These are phyloP conservation scores for Colletotrichum liriopes DNA, from an alignment of 2,329 filamentous ascomycete genomes.

Conservation along the genomic window DNA sequence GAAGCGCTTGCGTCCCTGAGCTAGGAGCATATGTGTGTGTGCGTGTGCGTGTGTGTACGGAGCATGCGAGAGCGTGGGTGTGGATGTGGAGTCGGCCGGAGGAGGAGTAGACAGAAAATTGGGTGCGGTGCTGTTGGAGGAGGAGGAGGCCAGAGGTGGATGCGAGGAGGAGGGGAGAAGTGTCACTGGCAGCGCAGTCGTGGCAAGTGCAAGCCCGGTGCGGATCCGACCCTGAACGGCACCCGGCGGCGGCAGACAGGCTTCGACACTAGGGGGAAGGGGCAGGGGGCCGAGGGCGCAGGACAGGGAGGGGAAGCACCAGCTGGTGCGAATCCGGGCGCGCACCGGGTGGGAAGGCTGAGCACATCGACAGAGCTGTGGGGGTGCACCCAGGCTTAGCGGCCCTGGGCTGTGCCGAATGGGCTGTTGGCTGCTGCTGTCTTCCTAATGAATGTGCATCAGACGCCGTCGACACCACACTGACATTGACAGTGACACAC, in stretches of 20 bases:
- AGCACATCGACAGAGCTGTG: not conserved
- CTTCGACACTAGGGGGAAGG: not conserved
- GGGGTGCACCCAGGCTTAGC: conserved; percentile 21
- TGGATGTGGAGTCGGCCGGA: not conserved
- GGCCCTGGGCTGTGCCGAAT: conserved; percentile 24
- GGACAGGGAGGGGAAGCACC: not conserved
- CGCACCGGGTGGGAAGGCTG: not conserved
- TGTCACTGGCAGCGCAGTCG: not conserved
- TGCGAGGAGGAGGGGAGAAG: not conserved
- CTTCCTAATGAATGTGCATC: not conserved
- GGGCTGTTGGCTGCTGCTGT: not conserved
- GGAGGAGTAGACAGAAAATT: not conserved
- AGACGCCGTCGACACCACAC: conserved; percentile 1
- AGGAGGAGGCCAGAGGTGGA: not conserved
- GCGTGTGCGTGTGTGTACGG: not conserved
- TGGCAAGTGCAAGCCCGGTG: not conserved
- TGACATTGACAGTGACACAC: not conserved
- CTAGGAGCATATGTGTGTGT: not conserved
- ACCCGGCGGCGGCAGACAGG: conserved; percentile 13
- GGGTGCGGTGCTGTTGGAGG: conserved; percentile 2
- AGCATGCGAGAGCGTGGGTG: not conserved
- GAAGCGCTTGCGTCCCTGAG: conserved; percentile 6
- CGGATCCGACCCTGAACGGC: conserved; percentile 31
- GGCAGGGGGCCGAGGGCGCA: not conserved
- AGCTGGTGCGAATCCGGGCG: conserved; percentile 14